Conservation (phyloP, 2,329 filamentous ascomycete species). For the Sporothrix pseudoabietina region DNA sequence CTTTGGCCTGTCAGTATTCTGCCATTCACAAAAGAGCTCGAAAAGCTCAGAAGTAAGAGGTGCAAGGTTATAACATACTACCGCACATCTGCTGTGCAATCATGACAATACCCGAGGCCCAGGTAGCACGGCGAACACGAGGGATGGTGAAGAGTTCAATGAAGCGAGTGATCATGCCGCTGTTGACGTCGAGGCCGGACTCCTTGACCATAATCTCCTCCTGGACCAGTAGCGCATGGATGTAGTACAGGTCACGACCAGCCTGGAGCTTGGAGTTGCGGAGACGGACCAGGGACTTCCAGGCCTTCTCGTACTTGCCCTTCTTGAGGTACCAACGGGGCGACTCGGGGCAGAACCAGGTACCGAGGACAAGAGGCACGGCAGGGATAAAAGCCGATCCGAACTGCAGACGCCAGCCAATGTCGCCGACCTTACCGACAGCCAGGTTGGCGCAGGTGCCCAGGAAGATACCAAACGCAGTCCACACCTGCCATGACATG, state of each 20-base stretch:
- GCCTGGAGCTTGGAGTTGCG: constrained; percentile 60
- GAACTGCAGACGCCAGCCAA: constrained; percentile 66
- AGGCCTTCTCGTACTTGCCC: constrained; percentile 62
- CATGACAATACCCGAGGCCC: constrained; percentile 80
- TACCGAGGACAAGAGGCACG: constrained; percentile 59
- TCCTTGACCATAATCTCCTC: constrained; percentile 53
- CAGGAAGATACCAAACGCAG: constrained; percentile 57
- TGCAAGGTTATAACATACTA: constrained; percentile 26
- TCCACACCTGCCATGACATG: constrained; percentile 71
- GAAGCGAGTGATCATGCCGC: constrained; percentile 64
- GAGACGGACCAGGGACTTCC: constrained; percentile 55
- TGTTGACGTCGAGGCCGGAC: constrained; percentile 41
- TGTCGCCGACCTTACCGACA: constrained; percentile 59
- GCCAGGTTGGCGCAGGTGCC: constrained; percentile 67
- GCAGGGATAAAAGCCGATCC: constrained; percentile 64
- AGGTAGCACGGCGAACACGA: constrained; percentile 69
- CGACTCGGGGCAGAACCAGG: constrained; percentile 68
- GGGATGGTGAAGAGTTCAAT: constrained; percentile 69
- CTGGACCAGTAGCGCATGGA: constrained; percentile 64
- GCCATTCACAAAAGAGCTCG: too few relatives aligned
- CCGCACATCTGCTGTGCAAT: constrained; percentile 72
- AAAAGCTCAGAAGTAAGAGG: neutral
- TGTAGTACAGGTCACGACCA: constrained; percentile 64
- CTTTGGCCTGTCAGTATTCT: constrained; percentile 37
- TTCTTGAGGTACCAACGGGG: constrained; percentile 71